phyloP scores from a whole-genome alignment of 768 basidiomycete species.

The Rhodosporidiobolus sp. region DNA sequence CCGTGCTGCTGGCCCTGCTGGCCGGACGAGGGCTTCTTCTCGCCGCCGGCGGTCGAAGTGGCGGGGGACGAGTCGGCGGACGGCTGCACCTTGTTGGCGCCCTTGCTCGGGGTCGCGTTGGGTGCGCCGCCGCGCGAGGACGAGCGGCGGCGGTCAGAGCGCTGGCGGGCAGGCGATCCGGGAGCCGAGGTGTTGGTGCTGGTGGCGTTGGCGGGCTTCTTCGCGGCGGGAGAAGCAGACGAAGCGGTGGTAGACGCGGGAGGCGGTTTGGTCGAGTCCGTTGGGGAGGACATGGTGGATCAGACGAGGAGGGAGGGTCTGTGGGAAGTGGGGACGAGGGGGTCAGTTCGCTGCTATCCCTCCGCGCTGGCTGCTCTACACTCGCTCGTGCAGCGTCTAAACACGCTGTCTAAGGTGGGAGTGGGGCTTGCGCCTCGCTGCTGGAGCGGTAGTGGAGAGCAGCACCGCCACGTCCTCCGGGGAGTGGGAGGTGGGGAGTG shows the following conservation, averaged over 20 bases:
- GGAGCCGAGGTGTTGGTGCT: not conserved
- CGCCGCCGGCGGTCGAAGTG: not conserved
- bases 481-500: too few relatives aligned
- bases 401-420: too few relatives aligned
- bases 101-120: not conserved
- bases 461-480: too few relatives aligned
- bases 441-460: too few relatives aligned
- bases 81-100: not conserved
- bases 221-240: not conserved
- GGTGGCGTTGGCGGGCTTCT: not conserved
- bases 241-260: not conserved
- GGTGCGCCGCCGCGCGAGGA: conserved; percentile 2
- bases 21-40: not conserved
- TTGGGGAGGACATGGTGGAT: conserved; percentile 2
- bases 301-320: not conserved
- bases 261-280: not conserved
- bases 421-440: too few relatives aligned
- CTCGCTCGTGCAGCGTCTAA: too few relatives aligned
- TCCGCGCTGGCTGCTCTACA: too few relatives aligned
- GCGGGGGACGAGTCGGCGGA: conserved; percentile 1
- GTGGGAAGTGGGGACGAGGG: too few relatives aligned
- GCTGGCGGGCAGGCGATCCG: not conserved
- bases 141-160: not conserved
- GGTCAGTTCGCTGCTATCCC: too few relatives aligned
- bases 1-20: not conserved